Evolutionary conservation across 257 asterid genomes (phyloP).

Genomic region (Galeopsis tetrahit): DNA sequence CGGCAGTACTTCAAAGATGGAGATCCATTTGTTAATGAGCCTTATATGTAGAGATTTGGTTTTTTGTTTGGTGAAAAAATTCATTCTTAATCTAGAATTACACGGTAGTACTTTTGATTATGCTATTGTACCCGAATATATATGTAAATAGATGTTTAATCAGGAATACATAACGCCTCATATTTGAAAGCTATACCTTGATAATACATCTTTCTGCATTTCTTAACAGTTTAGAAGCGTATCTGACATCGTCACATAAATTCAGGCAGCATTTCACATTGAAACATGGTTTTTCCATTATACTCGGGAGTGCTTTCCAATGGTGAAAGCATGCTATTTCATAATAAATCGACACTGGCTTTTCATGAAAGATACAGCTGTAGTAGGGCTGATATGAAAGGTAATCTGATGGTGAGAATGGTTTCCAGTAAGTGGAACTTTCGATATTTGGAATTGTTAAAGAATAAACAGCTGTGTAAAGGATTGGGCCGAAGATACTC

Average conservation of each 20-base stretch:
- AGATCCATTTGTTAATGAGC: conserved; percentile 2
- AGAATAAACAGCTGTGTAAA: conserved; percentile 40
- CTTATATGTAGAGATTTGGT: neutral
- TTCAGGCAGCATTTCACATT: conserved; percentile 43
- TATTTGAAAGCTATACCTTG: conserved; percentile 4
- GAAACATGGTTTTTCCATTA: conserved; percentile 67
- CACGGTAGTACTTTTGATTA: neutral
- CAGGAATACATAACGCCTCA: neutral
- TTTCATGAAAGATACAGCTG: conserved; percentile 40
- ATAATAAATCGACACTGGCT: conserved; percentile 40
- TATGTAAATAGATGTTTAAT: neutral
- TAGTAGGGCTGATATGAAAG: conserved; percentile 36
- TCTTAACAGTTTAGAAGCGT: neutral
- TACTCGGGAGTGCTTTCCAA: conserved; percentile 61
- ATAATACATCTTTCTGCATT: neutral
- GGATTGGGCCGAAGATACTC: conserved; percentile 47
- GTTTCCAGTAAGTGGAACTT: conserved; percentile 46
- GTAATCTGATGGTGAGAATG: conserved; percentile 41
- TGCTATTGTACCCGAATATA: neutral
- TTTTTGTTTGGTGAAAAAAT: neutral
- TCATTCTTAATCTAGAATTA: neutral
- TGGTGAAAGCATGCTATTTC: conserved; percentile 52
- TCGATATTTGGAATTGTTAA: conserved; percentile 43
- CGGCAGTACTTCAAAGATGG: neutral
- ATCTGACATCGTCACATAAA: conserved; percentile 16